Evolutionary conservation across 2,329 filamentous ascomycete species (phyloP), one percentile per base, ranked within the genome.

Genomic region (Ciborinia camelliae): DNA sequence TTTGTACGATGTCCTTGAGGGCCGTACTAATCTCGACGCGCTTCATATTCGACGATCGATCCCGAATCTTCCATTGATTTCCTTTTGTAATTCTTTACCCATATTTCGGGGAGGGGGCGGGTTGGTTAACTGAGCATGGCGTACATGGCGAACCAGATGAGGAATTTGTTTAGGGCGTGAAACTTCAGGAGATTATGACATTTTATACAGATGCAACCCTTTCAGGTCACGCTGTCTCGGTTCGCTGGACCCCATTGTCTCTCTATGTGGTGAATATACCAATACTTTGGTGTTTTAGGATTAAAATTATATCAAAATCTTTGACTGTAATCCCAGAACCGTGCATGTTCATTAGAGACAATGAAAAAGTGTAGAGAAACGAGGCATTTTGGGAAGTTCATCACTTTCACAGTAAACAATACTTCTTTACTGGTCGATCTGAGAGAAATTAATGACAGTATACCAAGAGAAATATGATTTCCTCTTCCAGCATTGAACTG

Each of bases 91-190:
- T 15, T 59, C 55, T 35, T 37, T 32, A 37, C 20, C 37, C 30
- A 37, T 35, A 35, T 47, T 18, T 45, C 8, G 28, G 28, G 28
- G 28, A 47, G 41, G 66, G 53, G 52, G 28, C 35, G 41, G 66
- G 53, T 52, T 60, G 65, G 66, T 47, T 14, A 62, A 65, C 14
- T 68, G 59, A 66, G 68, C 67, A 62, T 53, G 68, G 68, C 66
- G 64, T 68, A 67, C 65, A 69, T 68, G 64, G 63, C 54, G 55
- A 66, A 63, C 58, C 2, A 47, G 20, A 59, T 18, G 7, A 20
- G 41, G 54, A 35, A 55, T n/a, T 37, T 57, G 43, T 41, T 12
- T 18, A 15, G 28, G 55, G 55, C 55, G 41, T 47, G n/a, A 23
- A 47, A 59, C 43, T 47, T 23, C 15, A 18, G 55, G 28, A 26